Evolutionary conservation across 2,329 filamentous ascomycete genomes (phyloP).

Genomic region (Apiospora sp.): DNA sequence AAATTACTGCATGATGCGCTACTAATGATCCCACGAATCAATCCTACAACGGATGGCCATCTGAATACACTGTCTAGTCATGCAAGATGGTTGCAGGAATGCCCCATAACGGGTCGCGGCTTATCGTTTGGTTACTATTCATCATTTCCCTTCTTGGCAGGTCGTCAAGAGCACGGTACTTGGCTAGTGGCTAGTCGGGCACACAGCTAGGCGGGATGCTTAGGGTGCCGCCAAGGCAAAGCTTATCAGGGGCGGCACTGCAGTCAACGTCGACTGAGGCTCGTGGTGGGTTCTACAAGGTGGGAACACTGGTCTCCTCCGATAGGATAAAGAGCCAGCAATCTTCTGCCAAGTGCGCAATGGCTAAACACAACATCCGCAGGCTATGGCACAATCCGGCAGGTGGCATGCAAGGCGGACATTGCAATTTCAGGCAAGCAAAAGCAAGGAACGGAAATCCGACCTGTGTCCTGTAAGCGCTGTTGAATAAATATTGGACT

Average conservation of each 20-base stretch:
- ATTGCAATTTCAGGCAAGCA: background rate
- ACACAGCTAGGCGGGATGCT: background rate
- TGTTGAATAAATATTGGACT: background rate
- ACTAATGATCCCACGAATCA: background rate
- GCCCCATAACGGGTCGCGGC: background rate
- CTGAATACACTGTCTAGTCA: background rate
- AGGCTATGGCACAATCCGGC: background rate
- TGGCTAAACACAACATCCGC: background rate
- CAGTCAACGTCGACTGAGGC: background rate
- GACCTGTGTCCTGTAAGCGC: background rate
- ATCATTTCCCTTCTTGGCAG: conserved; percentile 15
- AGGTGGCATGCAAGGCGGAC: background rate
- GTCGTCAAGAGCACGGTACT: background rate
- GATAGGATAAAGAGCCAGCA: background rate
- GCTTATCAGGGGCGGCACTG: conserved; percentile 3
- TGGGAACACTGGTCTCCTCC: background rate
- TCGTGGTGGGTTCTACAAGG: background rate
- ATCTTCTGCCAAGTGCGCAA: background rate
- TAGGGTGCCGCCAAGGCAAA: background rate
- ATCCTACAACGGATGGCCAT: background rate
- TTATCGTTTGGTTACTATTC: background rate
- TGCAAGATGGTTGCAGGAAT: background rate
- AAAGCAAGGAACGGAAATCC: background rate
- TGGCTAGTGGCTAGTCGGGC: background rate
- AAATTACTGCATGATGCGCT: background rate